These are phyloP conservation scores for Elongisporangium undulatum DNA, from an alignment of 352 stramenopile species.

Conservation along the genomic window DNA sequence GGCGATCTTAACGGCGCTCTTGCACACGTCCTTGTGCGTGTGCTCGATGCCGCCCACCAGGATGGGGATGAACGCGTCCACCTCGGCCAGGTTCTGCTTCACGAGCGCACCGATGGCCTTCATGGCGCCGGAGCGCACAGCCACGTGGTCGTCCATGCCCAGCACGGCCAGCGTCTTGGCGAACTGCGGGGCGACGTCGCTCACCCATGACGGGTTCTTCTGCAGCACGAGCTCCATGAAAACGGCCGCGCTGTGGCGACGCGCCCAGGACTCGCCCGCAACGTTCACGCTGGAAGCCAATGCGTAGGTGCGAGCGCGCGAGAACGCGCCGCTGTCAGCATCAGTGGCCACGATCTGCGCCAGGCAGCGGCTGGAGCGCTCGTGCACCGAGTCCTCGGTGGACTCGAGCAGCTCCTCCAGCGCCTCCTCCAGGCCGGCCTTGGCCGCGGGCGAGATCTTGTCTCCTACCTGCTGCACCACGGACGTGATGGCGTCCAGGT, in stretches of 20 bases:
- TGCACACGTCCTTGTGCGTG: constrained; percentile 80
- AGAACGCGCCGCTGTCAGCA: constrained; percentile 22
- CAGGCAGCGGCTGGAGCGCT: constrained; percentile 64
- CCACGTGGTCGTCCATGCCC: constrained; percentile 58
- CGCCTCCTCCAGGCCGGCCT: constrained; percentile 46
- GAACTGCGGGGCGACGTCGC: constrained; percentile 18
- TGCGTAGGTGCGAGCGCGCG: constrained; percentile 39
- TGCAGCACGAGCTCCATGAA: constrained; percentile 52
- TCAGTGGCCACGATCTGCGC: constrained; percentile 52
- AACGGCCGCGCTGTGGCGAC: constrained; percentile 58
- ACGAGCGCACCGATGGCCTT: constrained; percentile 51
- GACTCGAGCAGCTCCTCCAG: constrained; percentile 64
- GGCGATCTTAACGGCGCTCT: constrained; percentile 60
- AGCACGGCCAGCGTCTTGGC: constrained; percentile 32
- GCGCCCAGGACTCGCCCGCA: constrained; percentile 36
- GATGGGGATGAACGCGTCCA: constrained; percentile 47
- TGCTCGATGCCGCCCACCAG: constrained; percentile 57
- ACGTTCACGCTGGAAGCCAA: constrained; percentile 32
- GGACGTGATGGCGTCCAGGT: constrained; percentile 62
- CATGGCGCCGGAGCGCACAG: constrained; percentile 51
- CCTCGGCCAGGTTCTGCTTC: constrained; percentile 34
- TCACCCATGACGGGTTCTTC: constrained; percentile 34
- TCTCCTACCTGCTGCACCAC: constrained; percentile 59
- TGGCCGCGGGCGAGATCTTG: constrained; percentile 61
- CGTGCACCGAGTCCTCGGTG: constrained; percentile 56